A percentile compares a stretch with the other conserved stretches of the same genome.
These are phyloP conservation scores for Effrenium voratum DNA, from an alignment of 73 alveolate species.

Conservation along the genomic window DNA sequence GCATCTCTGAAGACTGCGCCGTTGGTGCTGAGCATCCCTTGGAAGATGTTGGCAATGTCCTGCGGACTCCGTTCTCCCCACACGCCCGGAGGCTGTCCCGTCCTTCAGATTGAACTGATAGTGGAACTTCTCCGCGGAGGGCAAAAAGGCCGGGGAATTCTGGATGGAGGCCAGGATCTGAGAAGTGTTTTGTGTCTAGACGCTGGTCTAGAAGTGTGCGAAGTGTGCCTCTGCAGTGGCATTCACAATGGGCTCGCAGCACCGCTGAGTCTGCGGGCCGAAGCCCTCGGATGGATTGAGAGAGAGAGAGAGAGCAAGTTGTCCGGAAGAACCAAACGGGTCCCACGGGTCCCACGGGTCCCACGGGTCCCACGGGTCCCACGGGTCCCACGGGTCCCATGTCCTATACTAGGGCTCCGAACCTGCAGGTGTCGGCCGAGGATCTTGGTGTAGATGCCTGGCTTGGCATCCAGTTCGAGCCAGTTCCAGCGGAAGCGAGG, in stretches of 20 bases:
- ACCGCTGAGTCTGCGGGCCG: conserved; percentile 77
- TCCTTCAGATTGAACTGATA: conserved; percentile 99
- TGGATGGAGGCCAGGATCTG: conserved; percentile 95
- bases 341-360: too few relatives aligned
- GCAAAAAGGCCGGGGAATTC: conserved; percentile 98
- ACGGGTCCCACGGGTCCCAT: too few relatives aligned
- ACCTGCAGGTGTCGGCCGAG: conserved; percentile 97
- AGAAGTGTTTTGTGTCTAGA: too few relatives aligned
- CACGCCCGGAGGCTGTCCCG: neutral
- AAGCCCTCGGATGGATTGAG: conserved; percentile 14
- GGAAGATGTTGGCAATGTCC: conserved; percentile 92
- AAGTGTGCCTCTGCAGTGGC: conserved; percentile 64
- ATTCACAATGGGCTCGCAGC: conserved; percentile 72
- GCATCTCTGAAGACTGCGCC: conserved; percentile 79
- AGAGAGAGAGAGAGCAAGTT: too few relatives aligned
- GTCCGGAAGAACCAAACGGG: too few relatives aligned
- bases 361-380: too few relatives aligned
- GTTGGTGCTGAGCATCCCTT: conserved; percentile 97
- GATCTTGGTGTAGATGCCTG: conserved; percentile 95
- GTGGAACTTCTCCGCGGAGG: conserved; percentile 99
- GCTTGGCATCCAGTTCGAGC: conserved; percentile 22
- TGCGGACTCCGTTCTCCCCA: neutral
- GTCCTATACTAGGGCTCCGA: neutral
- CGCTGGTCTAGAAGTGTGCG: neutral
- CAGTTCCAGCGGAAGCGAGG: neutral